Conservation (phyloP, 352 stramenopile genomes). For the Phytopythium cucurbitacearum region DNA sequence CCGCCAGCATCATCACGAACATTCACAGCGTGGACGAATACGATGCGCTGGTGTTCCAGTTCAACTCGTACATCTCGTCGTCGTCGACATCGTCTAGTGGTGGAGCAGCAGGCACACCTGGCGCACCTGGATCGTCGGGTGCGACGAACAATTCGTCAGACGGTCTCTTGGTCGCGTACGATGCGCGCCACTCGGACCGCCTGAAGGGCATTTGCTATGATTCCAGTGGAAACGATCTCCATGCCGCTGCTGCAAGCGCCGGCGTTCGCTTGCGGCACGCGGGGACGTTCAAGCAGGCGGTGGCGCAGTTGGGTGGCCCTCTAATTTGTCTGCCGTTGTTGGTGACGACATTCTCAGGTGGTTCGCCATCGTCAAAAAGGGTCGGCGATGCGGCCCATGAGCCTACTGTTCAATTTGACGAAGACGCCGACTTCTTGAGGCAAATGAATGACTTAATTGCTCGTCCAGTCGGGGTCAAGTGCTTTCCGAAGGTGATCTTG, state of each 20-base stretch:
- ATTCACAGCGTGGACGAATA: conserved; percentile 71
- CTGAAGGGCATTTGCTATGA: conserved; percentile 62
- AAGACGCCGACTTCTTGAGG: conserved; percentile 67
- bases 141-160: conserved; percentile 34
- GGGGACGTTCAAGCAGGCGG: conserved; percentile 67
- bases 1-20: conserved; percentile 55
- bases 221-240: conserved; percentile 64
- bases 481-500: conserved; percentile 70
- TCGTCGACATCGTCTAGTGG: conserved; percentile 44
- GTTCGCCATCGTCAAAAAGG: conserved; percentile 20
- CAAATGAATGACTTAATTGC: conserved; percentile 75
- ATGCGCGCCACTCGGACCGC: conserved; percentile 59
- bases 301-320: conserved; percentile 60
- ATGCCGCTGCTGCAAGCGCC: conserved; percentile 48
- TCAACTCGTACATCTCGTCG: conserved; percentile 75
- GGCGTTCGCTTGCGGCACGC: conserved; percentile 56
- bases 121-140: conserved; percentile 16
- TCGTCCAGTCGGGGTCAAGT: conserved; percentile 59
- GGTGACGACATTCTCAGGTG: conserved; percentile 20
- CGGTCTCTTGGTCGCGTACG: conserved; percentile 57
- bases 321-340: conserved; percentile 63
- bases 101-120: conserved; percentile 20
- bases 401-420: conserved; percentile 59
- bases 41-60: conserved; percentile 70
- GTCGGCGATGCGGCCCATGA: background rate